These are phyloP conservation scores for Phytophthora sansomeana DNA, from an alignment of 352 stramenopile genomes.

Conservation along the genomic window DNA sequence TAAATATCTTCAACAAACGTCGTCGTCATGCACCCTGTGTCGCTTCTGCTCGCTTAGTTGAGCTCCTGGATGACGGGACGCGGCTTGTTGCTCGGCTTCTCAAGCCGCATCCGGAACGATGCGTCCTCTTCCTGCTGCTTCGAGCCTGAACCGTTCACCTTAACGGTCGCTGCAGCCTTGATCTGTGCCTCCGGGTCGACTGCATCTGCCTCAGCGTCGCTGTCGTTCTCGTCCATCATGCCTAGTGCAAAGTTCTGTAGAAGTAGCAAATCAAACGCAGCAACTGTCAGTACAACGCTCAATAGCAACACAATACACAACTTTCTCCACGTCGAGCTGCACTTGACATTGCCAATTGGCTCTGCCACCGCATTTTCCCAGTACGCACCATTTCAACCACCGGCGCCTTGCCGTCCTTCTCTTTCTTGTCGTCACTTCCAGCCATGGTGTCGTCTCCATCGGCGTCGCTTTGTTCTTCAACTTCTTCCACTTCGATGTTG, in stretches of 20 bases:
- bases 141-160: background rate
- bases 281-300: slow-evolving; percentile 6
- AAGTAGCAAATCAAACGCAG: background rate
- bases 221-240: slow-evolving; percentile 62
- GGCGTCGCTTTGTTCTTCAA: slow-evolving; percentile 33
- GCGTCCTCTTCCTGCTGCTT: slow-evolving; percentile 13
- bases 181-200: slow-evolving; percentile 36
- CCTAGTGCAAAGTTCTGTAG: slow-evolving; percentile 80
- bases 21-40: slow-evolving; percentile 1
- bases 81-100: slow-evolving; percentile 48
- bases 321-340: background rate
- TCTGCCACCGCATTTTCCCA: slow-evolving; percentile 1
- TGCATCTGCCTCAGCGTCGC: slow-evolving; percentile 37
- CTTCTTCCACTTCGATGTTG: slow-evolving; percentile 75
- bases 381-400: slow-evolving; percentile 82
- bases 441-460: slow-evolving; percentile 31
- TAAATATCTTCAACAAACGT: slow-evolving; percentile 34
- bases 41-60: slow-evolving; percentile 41
- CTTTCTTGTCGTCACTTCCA: slow-evolving; percentile 23
- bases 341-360: background rate
- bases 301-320: slow-evolving; percentile 1
- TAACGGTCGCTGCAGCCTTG: slow-evolving; percentile 29
- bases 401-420: slow-evolving; percentile 38
- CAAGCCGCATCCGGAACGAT: slow-evolving; percentile 46
- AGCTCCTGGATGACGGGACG: slow-evolving; percentile 80